Conservation (phyloP, 495 filamentous ascomycete species). For the Clohesyomyces aquaticus region DNA sequence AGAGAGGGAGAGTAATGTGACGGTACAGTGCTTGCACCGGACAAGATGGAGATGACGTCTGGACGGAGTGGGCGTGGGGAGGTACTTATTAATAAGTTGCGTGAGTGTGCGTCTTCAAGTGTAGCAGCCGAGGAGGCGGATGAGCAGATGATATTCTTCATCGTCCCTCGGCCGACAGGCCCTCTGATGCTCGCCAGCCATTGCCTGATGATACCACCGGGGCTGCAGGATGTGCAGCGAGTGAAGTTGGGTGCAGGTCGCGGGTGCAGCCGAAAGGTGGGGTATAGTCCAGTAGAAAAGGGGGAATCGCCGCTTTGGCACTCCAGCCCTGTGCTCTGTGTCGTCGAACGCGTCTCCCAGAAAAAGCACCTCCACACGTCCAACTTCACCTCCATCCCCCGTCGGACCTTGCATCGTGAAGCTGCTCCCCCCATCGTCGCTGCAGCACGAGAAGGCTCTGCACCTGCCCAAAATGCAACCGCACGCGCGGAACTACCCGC, state of each 20-base stretch:
- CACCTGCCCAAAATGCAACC: slow-evolving; percentile 42
- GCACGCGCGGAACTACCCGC: slow-evolving; percentile 47
- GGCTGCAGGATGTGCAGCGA: neutral
- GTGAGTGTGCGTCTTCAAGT: slow-evolving; percentile 1
- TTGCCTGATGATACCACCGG: slow-evolving; percentile 3
- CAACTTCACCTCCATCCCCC: slow-evolving; percentile 15
- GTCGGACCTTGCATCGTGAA: slow-evolving; percentile 24
- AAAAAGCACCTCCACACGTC: slow-evolving; percentile 30
- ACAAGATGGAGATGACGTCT: too few relatives aligned
- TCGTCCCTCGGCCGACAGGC: too few relatives aligned
- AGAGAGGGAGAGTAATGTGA: neutral
- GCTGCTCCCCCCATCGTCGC: slow-evolving; percentile 26
- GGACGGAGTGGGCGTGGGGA: too few relatives aligned
- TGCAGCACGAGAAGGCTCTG: slow-evolving; percentile 8
- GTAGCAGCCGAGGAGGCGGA: slow-evolving; percentile 27
- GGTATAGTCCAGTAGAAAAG: slow-evolving; percentile 16
- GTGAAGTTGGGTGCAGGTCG: slow-evolving; percentile 12
- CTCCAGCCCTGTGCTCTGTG: slow-evolving; percentile 39
- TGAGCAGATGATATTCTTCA: slow-evolving; percentile 3
- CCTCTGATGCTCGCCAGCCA: neutral
- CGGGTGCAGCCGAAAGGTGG: slow-evolving; percentile 23
- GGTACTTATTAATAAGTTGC: too few relatives aligned
- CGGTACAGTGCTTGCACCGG: neutral
- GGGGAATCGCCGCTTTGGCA: slow-evolving; percentile 29
- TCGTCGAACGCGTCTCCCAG: slow-evolving; percentile 30